Percentiles rank a stretch among this genome's conserved stretches.
Conservation (phyloP, 352 stramenopile genomes). For the Pythium plurisporium region DNA sequence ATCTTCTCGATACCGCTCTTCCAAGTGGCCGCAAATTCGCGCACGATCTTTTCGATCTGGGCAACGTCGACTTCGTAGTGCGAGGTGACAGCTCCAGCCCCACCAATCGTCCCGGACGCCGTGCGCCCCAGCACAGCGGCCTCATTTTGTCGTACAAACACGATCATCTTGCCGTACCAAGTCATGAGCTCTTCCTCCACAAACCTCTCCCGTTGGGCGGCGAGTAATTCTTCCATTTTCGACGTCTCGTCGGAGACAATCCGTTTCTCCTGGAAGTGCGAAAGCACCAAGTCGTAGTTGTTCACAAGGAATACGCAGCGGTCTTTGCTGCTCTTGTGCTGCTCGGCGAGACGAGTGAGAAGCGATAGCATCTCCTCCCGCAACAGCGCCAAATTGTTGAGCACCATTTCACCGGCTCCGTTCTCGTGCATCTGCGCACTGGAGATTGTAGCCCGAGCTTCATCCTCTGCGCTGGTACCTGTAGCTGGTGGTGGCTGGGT, state of each 20-base stretch:
- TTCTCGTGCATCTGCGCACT: constrained; percentile 80
- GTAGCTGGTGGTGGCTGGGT: constrained; percentile 35
- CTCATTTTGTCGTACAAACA: constrained; percentile 96
- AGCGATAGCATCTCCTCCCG: constrained; percentile 78
- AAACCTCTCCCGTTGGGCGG: constrained; percentile 93
- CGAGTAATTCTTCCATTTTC: constrained; percentile 93
- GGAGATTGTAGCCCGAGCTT: constrained; percentile 31
- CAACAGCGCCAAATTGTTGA: constrained; percentile 87
- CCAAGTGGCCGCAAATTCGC: constrained; percentile 95
- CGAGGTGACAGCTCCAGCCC: not conserved
- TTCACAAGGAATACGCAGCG: constrained; percentile 98
- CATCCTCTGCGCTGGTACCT: constrained; percentile 21
- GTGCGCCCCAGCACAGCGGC: constrained; percentile 56
- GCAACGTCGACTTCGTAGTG: constrained; percentile 75
- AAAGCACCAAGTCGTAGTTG: constrained; percentile 96
- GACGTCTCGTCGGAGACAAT: constrained; percentile 93
- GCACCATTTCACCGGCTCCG: constrained; percentile 90
- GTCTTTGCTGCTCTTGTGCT: constrained; percentile 92
- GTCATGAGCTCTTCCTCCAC: constrained; percentile 94
- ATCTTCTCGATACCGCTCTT: constrained; percentile 96
- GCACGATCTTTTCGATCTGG: constrained; percentile 92
- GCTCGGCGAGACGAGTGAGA: constrained; percentile 84
- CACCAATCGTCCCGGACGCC: constrained; percentile 22
- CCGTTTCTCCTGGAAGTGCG: constrained; percentile 93
- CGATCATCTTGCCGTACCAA: constrained; percentile 95